A percentile compares a stretch with the other conserved stretches of the same genome.
Conservation (phyloP, 768 basidiomycete species). For the Thelephora aurantiotincta region DNA sequence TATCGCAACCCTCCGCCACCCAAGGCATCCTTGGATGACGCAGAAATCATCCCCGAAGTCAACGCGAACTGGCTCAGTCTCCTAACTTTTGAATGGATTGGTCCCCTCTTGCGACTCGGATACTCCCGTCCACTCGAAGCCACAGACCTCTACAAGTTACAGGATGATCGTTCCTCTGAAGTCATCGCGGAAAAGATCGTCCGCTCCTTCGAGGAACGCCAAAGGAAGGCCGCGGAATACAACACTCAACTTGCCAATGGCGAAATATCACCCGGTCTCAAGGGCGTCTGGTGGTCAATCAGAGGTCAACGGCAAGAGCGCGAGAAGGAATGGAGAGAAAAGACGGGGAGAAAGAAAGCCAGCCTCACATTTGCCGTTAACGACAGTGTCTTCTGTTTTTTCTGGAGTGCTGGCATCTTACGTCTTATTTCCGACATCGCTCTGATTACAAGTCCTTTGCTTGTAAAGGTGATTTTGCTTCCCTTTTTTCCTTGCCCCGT, state of each 20-base stretch:
- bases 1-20: constrained; percentile 23
- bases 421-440: constrained; percentile 56
- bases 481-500: background rate
- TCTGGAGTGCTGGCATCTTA: constrained; percentile 55
- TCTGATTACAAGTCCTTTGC: constrained; percentile 59
- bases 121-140: constrained; percentile 73
- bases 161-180: constrained; percentile 42
- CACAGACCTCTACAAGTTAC: constrained; percentile 69
- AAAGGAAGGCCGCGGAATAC: constrained; percentile 45
- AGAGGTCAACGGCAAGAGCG: constrained; percentile 34
- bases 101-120: constrained; percentile 54
- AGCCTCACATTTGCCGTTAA: constrained; percentile 61
- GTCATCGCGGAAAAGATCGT: constrained; percentile 49
- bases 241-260: constrained; percentile 57
- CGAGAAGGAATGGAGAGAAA: constrained; percentile 52
- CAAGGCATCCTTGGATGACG: constrained; percentile 41
- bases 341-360: constrained; percentile 43
- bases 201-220: constrained; percentile 46
- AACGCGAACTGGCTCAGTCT: constrained; percentile 43
- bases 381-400: constrained; percentile 64
- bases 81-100: constrained; percentile 67
- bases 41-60: constrained; percentile 48
- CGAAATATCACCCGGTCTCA: constrained; percentile 38
- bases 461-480: constrained; percentile 56
- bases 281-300: constrained; percentile 44